Conservation (phyloP, 2,329 filamentous ascomycete species). For the Colletotrichum eremochloae region DNA sequence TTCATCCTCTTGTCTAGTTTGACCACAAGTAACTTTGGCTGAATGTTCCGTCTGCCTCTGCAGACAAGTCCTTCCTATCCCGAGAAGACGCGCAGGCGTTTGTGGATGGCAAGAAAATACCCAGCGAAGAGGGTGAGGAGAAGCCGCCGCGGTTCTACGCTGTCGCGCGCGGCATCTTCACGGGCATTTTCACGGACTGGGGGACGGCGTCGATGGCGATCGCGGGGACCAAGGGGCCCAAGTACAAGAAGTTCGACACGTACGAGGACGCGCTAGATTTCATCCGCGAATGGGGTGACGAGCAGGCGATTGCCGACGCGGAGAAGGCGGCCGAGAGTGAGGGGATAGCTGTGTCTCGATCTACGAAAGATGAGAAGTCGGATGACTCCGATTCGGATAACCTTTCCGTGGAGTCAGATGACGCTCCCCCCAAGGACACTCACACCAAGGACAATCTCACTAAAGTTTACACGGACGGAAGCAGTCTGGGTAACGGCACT, state of each 20-base stretch:
- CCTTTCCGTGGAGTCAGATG: constrained; percentile 46
- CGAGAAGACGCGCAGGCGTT: constrained; percentile 84
- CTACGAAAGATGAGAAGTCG: constrained; percentile 38
- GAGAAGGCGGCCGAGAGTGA: constrained; percentile 28
- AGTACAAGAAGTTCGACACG: constrained; percentile 78
- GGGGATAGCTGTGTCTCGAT: constrained; percentile 15
- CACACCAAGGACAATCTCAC: constrained; percentile 51
- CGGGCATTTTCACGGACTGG: constrained; percentile 76
- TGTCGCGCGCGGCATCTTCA: constrained; percentile 69
- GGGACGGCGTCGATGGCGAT: constrained; percentile 79
- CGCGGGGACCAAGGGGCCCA: constrained; percentile 76
- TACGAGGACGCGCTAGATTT: constrained; percentile 83
- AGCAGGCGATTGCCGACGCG: constrained; percentile 54
- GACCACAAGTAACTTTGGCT: background rate
- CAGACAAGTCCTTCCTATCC: constrained; percentile 85
- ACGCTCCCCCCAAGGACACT: constrained; percentile 45
- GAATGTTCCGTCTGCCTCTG: constrained; percentile 3
- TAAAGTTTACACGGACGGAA: constrained; percentile 74
- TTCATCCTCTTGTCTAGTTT: background rate
- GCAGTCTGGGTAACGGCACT: constrained; percentile 70
- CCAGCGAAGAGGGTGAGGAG: constrained; percentile 51
- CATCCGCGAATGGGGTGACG: constrained; percentile 67
- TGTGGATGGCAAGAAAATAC: constrained; percentile 71
- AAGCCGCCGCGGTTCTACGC: constrained; percentile 68
- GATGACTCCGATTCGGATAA: constrained; percentile 56